Evolutionary conservation across 805 yeast genomes (phyloP).

Genomic region (Torulaspora maleeae): DNA sequence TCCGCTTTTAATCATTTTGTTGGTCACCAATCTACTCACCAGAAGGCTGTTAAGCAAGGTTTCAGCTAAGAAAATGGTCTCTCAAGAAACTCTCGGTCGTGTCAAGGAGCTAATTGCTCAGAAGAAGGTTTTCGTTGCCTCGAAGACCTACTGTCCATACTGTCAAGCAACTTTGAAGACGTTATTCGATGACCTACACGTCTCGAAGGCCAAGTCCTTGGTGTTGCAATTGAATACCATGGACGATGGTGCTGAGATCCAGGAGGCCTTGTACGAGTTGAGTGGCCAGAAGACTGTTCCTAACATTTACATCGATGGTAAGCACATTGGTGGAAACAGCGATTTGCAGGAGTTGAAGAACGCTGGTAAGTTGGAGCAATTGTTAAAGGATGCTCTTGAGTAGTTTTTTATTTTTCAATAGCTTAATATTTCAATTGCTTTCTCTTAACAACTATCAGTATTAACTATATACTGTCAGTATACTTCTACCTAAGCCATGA

Average conservation of each 20-base stretch:
- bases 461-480: background rate
- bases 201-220: conserved; percentile 40
- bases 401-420: background rate
- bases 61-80: conserved; percentile 43
- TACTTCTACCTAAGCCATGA: background rate
- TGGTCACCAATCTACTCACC: conserved; percentile 11
- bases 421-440: background rate
- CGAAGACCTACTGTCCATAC: conserved; percentile 72
- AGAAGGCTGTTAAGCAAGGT: conserved; percentile 14
- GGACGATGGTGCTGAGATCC: conserved; percentile 76
- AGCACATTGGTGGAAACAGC: conserved; percentile 94
- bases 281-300: conserved; percentile 95
- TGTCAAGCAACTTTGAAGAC: conserved; percentile 46
- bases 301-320: conserved; percentile 80
- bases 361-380: conserved; percentile 50
- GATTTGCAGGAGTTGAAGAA: conserved; percentile 72
- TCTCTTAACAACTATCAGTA: background rate
- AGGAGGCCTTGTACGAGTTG: conserved; percentile 66
- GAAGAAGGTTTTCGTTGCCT: conserved; percentile 73
- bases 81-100: conserved; percentile 51
- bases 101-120: conserved; percentile 60
- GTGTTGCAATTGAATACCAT: conserved; percentile 45
- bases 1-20: conserved; percentile 13
- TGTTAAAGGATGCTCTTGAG: conserved; percentile 27
- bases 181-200: conserved; percentile 38